phyloP scores from a whole-genome alignment of 2,329 filamentous ascomycete genomes.

The Verticillium longisporum region DNA sequence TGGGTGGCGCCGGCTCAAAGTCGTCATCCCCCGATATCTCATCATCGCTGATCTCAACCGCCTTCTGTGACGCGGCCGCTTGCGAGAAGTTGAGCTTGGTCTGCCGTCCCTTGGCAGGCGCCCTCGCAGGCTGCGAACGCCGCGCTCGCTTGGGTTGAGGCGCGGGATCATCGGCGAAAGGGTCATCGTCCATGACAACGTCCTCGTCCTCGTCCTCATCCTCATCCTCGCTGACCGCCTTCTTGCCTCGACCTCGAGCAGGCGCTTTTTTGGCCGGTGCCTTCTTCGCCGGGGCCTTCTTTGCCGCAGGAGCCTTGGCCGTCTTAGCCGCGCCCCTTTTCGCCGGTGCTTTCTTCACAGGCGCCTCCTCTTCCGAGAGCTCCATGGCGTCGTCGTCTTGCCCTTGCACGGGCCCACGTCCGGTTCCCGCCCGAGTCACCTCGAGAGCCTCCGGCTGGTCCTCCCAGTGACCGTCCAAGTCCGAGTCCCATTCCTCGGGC shows the following conservation, averaged over 20 bases:
- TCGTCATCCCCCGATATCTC: slow-evolving; percentile 57
- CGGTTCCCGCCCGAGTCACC: slow-evolving; percentile 21
- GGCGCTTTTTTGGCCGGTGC: slow-evolving; percentile 37
- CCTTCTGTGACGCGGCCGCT: slow-evolving; percentile 34
- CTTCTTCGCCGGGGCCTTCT: slow-evolving; percentile 31
- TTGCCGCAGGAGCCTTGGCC: slow-evolving; percentile 24
- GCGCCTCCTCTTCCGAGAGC: slow-evolving; percentile 23
- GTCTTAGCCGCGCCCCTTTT: slow-evolving; percentile 14
- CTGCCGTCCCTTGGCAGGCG: slow-evolving; percentile 28
- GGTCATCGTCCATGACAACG: slow-evolving; percentile 5
- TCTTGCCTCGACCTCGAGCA: slow-evolving; percentile 32
- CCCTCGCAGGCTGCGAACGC: slow-evolving; percentile 22
- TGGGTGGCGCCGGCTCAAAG: slow-evolving; percentile 46
- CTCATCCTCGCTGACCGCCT: slow-evolving; percentile 37
- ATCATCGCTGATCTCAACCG: slow-evolving; percentile 57
- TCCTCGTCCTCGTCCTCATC: slow-evolving; percentile 24
- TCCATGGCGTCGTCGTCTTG: slow-evolving; percentile 20
- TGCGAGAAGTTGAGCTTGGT: slow-evolving; percentile 45
- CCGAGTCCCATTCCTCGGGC: slow-evolving; percentile 81
- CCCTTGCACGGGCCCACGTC: neutral
- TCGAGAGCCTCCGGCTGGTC: slow-evolving; percentile 65
- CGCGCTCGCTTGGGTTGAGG: slow-evolving; percentile 5
- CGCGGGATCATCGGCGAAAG: neutral
- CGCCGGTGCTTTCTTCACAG: slow-evolving; percentile 24
- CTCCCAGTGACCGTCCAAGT: slow-evolving; percentile 80